Percentiles rank a stretch among this genome's conserved stretches.
phyloP scores from a whole-genome alignment of 768 basidiomycete genomes.

The Auricularia cornea region DNA sequence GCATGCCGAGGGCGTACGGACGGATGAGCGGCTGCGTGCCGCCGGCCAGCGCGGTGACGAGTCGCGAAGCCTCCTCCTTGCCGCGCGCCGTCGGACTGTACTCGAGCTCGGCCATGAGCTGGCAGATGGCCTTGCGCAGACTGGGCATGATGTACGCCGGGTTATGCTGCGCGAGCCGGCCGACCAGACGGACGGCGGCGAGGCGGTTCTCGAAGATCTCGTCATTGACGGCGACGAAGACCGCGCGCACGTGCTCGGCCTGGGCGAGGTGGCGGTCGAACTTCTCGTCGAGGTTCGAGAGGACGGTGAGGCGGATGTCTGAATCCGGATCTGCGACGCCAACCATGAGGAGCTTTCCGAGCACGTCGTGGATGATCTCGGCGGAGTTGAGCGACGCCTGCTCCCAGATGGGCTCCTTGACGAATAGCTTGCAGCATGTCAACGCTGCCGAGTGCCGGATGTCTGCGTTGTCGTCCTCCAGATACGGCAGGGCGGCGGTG shows the following conservation, averaged over 20 bases:
- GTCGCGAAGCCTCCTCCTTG: slow-evolving; percentile 81
- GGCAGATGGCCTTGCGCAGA: slow-evolving; percentile 88
- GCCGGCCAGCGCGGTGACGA: slow-evolving; percentile 82
- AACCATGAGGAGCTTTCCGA: slow-evolving; percentile 90
- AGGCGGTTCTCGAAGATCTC: slow-evolving; percentile 91
- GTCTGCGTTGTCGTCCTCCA: slow-evolving; percentile 86
- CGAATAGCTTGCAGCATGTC: slow-evolving; percentile 87
- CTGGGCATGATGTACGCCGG: slow-evolving; percentile 99
- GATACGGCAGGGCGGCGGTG: slow-evolving; percentile 80
- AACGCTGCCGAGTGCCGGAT: slow-evolving; percentile 84
- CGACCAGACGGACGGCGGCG: slow-evolving; percentile 85
- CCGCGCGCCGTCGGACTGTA: slow-evolving; percentile 73
- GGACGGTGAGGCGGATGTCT: slow-evolving; percentile 75
- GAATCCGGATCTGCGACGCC: slow-evolving; percentile 93
- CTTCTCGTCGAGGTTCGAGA: slow-evolving; percentile 79
- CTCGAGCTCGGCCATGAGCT: slow-evolving; percentile 92
- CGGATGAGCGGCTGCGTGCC: slow-evolving; percentile 92
- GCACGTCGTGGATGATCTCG: slow-evolving; percentile 94
- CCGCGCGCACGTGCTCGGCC: slow-evolving; percentile 93
- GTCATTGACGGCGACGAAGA: slow-evolving; percentile 96
- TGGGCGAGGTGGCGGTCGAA: slow-evolving; percentile 97
- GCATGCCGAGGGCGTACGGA: slow-evolving; percentile 89
- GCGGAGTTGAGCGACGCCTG: slow-evolving; percentile 95
- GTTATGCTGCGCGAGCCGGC: slow-evolving; percentile 88
- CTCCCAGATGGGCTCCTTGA: slow-evolving; percentile 91